These are phyloP conservation scores for Kalmanozyma brasiliensis DNA, from an alignment of 1,284 basidiomycete genomes.

Conservation along the genomic window DNA sequence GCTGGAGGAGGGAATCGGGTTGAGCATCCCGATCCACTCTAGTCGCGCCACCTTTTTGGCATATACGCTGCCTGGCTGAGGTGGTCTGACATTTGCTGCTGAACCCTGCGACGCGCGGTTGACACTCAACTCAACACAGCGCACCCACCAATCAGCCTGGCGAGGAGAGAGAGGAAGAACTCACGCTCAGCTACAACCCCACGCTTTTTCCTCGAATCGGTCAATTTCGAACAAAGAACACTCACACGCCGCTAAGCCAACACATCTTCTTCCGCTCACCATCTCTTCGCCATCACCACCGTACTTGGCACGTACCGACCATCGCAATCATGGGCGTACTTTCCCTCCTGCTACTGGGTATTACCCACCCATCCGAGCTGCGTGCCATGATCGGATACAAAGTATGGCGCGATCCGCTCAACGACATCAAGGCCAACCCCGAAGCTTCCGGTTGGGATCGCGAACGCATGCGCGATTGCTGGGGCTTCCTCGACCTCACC, in stretches of 20 bases:
- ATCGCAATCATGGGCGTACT: conserved; percentile 41
- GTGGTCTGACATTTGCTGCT: no score
- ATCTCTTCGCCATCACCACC: not conserved
- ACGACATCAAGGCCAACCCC: conserved; percentile 68
- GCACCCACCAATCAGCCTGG: no score
- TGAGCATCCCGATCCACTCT: not conserved
- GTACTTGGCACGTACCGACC: no score
- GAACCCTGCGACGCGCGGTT: no score
- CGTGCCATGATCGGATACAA: conserved; percentile 68
- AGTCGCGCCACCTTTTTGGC: conserved; percentile 15
- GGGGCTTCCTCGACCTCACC: conserved; percentile 88
- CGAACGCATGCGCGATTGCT: conserved; percentile 83
- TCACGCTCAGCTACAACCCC: no score
- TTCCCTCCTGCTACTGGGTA: conserved; percentile 29
- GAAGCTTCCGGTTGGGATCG: conserved; percentile 64
- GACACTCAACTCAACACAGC: no score
- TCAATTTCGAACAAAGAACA: no score
- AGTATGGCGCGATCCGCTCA: conserved; percentile 70
- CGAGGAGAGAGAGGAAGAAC: no score
- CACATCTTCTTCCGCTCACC: not conserved
- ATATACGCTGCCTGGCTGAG: not conserved
- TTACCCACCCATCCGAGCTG: conserved; percentile 66
- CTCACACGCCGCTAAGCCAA: not conserved
- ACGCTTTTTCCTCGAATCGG: not conserved
- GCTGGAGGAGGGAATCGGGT: conserved; percentile 5